phyloP scores from a whole-genome alignment of 1,284 basidiomycete genomes.

The Pseudozyma sp. region DNA sequence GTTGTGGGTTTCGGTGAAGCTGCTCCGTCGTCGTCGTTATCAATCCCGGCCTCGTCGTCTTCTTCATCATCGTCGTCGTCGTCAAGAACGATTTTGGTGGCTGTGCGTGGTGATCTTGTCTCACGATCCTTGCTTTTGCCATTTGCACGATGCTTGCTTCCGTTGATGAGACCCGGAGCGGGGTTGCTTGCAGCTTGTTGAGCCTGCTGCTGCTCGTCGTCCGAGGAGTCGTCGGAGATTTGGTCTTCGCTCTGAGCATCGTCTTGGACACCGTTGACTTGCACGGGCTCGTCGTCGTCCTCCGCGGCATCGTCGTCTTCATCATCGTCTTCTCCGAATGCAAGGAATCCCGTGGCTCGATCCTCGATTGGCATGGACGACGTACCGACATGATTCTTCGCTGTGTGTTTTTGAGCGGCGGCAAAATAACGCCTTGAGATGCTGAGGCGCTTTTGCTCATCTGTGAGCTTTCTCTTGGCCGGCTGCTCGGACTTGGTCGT shows the following conservation, averaged over 20 bases:
- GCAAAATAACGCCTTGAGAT: constrained; percentile 34
- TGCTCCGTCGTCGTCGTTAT: background rate
- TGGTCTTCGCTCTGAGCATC: constrained; percentile 2
- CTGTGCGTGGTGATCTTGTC: background rate
- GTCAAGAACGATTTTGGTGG: constrained; percentile 4
- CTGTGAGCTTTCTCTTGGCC: constrained; percentile 2
- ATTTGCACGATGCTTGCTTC: background rate
- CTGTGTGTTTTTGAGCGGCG: background rate
- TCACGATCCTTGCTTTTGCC: constrained; percentile 15
- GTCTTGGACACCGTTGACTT: background rate
- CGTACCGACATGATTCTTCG: constrained; percentile 6
- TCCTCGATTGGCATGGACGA: constrained; percentile 39
- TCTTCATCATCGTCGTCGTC: background rate
- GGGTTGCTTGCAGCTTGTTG: background rate
- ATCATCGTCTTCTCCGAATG: constrained; percentile 23
- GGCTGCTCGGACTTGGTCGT: background rate
- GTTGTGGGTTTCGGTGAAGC: background rate
- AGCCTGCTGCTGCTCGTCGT: constrained; percentile 15
- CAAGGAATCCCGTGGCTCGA: constrained; percentile 30
- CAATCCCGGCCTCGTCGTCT: background rate
- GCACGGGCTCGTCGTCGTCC: constrained; percentile 9
- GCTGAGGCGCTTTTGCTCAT: constrained; percentile 15
- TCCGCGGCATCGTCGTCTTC: constrained; percentile 7
- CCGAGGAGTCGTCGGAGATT: constrained; percentile 18
- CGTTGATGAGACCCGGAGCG: background rate